phyloP scores from a whole-genome alignment of 129 eudicot species.

The Lactuca sativa region DNA sequence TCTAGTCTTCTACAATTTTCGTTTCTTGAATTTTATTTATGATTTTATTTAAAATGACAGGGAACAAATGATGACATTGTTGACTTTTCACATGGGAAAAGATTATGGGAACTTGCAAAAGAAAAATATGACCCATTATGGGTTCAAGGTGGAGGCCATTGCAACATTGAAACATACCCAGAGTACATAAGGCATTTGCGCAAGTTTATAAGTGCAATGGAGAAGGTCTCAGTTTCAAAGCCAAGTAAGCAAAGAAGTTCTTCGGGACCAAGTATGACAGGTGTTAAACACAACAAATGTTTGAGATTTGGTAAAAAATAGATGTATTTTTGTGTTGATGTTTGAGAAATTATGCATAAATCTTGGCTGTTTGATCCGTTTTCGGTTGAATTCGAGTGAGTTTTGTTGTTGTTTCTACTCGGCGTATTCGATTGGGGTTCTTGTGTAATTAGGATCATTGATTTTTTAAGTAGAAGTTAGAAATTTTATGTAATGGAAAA shows the following conservation, averaged over 20 bases:
- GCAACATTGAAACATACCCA: conserved; percentile 91
- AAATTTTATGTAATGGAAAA: conserved; percentile 14
- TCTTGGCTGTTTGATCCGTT: conserved; percentile 22
- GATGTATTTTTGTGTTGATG: conserved; percentile 21
- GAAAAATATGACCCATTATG: conserved; percentile 94
- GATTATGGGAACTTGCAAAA: conserved; percentile 85
- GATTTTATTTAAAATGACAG: conserved; percentile 34
- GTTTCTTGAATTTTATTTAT: neutral
- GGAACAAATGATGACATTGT: conserved; percentile 91
- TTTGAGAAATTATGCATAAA: conserved; percentile 24
- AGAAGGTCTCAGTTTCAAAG: conserved; percentile 57
- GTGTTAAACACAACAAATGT: conserved; percentile 73
- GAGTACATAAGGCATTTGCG: conserved; percentile 92
- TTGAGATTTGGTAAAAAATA: conserved; percentile 63
- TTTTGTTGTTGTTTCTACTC: conserved; percentile 18
- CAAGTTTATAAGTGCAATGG: conserved; percentile 82
- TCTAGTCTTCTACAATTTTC: neutral
- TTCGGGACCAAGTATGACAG: conserved; percentile 46
- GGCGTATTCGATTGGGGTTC: conserved; percentile 26
- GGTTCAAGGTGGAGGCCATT: conserved; percentile 96
- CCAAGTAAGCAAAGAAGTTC: conserved; percentile 40
- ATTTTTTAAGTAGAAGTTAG: conserved; percentile 27
- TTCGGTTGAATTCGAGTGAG: conserved; percentile 26
- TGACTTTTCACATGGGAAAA: conserved; percentile 88
- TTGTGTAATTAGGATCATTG: conserved; percentile 21